Conservation (phyloP, 1,139 yeast genomes). For the Blastobotrys aristatus region DNA sequence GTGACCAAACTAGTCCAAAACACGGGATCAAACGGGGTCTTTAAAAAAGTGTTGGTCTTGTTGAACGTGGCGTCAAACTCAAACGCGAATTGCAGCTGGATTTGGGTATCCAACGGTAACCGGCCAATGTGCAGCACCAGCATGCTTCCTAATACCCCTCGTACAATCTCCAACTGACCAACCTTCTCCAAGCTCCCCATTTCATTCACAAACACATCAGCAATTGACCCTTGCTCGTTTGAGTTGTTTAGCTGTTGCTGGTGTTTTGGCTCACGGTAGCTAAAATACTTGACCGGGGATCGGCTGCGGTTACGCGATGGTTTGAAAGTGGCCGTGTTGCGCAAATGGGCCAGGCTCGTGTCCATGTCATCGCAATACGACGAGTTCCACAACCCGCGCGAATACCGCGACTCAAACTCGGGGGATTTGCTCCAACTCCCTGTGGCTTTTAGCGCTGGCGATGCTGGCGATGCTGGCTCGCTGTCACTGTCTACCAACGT, state of each 20-base stretch:
- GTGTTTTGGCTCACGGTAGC: not conserved
- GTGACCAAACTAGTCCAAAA: not conserved
- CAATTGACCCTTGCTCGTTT: not conserved
- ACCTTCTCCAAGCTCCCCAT: not conserved
- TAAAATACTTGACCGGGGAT: constrained; percentile 1
- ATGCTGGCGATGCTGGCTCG: too few species aligned
- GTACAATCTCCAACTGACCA: constrained; percentile 2
- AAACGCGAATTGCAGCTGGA: not conserved
- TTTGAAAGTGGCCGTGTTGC: not conserved
- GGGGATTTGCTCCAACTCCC: constrained; percentile 6
- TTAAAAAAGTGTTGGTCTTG: not conserved
- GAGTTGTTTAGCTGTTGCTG: not conserved
- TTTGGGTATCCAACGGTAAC: not conserved
- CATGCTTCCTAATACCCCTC: constrained; percentile 4
- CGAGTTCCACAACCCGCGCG: constrained; percentile 8
- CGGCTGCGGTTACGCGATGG: not conserved
- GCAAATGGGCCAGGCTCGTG: not conserved
- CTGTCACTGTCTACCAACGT: not conserved
- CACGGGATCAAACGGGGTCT: constrained; percentile 1
- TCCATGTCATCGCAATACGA: constrained; percentile 5
- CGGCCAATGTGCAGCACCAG: constrained; percentile 3
- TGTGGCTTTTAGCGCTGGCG: not conserved
- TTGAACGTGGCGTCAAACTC: not conserved
- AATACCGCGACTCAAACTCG: constrained; percentile 5
- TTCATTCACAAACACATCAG: constrained; percentile 3